Evolutionary conservation across 2,329 filamentous ascomycete species (phyloP), one percentile per base, ranked within the genome.

Genomic region (Rhynchosporium graminicola): DNA sequence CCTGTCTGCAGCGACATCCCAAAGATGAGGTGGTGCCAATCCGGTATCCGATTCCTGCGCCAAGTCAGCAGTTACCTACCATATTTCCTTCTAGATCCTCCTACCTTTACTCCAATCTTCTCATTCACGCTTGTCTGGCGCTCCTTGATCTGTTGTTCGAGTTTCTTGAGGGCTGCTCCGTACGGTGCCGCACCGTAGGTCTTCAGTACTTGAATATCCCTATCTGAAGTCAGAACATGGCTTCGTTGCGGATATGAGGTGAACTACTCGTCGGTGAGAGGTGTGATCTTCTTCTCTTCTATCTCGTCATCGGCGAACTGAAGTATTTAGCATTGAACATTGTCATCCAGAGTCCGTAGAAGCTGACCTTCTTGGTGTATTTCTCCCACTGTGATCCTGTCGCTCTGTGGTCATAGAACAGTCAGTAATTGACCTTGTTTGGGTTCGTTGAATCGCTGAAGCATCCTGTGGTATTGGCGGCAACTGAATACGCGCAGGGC

Each of bases 251-350:
- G 54, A 28, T 8, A 31, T 2, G 42, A 47, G 40, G 36, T n/a
- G 36, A 48, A 90, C 69, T 84, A 97, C 94, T 98, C 95, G 81
- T 98, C 95, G 71, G 93, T 90, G 67, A 99, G 82, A 69, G 95
- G 95, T 64, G 92, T 94, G 76, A 99, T 99, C 87, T 99, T 99
- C 89, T 99, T 99, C 85, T 99, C 95, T 77, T 96, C 92, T 78
- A 93, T 83, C 77, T 98, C 95, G 73, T 99, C 95, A 75, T 99
- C 95, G 75, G 89, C 94, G 76, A 91, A 99, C 64, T 71, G 46
- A 33, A 51, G 2, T 12, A 50, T 47, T 68, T 59, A 69, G 63
- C 40, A 20, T 45, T 42, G 15, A 3, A 45, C 15, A 57, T 31
- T 38, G 5, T n/a, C 4, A 9, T 40, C 47, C 12, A 38, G 15